Conservation (phyloP, 345 rosid genomes). For the Cardamine occulta region DNA sequence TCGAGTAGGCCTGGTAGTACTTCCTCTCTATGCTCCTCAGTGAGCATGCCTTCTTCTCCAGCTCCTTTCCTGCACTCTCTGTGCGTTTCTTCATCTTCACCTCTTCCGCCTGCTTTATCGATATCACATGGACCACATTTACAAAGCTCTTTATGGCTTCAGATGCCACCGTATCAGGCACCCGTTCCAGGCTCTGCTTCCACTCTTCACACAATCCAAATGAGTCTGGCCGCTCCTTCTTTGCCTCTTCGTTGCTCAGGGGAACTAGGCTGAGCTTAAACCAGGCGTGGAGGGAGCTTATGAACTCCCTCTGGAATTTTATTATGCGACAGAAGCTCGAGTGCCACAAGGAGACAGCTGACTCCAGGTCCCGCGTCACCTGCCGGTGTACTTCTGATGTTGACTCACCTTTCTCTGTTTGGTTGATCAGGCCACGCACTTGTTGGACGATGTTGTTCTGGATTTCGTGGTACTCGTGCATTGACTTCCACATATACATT, state of each 20-base stretch:
- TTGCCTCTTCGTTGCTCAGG: constrained; percentile 57
- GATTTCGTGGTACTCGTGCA: constrained; percentile 84
- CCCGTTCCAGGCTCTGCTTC: constrained; percentile 85
- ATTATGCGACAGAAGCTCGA: constrained; percentile 76
- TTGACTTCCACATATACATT: constrained; percentile 92
- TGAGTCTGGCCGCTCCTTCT: constrained; percentile 51
- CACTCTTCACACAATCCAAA: constrained; percentile 82
- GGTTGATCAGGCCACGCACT: constrained; percentile 82
- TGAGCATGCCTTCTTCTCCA: constrained; percentile 87
- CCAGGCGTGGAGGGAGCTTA: constrained; percentile 80
- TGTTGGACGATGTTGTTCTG: constrained; percentile 89
- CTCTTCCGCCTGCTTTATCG: constrained; percentile 73
- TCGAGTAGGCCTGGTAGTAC: constrained; percentile 85
- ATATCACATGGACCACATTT: constrained; percentile 74
- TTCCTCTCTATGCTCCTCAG: constrained; percentile 84
- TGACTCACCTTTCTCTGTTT: constrained; percentile 65
- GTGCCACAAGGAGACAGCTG: constrained; percentile 84
- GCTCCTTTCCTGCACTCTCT: constrained; percentile 75
- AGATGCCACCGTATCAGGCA: constrained; percentile 90
- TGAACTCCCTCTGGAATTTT: constrained; percentile 82
- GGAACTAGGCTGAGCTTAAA: constrained; percentile 80
- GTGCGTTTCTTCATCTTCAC: constrained; percentile 76
- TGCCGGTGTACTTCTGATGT: constrained; percentile 85
- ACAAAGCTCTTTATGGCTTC: constrained; percentile 95
- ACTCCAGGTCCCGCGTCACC: constrained; percentile 87